These are phyloP conservation scores for Phytophthora nicotianae DNA, from an alignment of 352 stramenopile genomes.

Conservation along the genomic window DNA sequence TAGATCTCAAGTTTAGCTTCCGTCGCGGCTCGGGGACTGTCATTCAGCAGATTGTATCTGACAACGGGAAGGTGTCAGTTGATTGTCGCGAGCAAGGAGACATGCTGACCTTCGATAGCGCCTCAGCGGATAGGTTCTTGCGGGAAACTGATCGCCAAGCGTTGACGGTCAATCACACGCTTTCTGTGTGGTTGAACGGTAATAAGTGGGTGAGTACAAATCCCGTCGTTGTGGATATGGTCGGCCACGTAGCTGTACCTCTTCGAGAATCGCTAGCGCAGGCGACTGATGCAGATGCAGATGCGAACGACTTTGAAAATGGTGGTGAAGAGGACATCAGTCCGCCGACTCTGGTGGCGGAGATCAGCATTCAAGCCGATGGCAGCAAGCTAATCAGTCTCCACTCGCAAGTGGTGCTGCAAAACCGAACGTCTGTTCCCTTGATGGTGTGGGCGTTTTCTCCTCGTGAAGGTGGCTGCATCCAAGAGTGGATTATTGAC, in stretches of 20 bases:
- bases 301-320: constrained; percentile 40
- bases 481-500: constrained; percentile 86
- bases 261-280: constrained; percentile 54
- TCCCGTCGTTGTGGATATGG: constrained; percentile 87
- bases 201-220: constrained; percentile 89
- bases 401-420: constrained; percentile 86
- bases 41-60: constrained; percentile 75
- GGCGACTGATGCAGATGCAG: constrained; percentile 23
- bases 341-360: constrained; percentile 78
- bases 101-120: constrained; percentile 89
- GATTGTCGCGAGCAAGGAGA: constrained; percentile 87
- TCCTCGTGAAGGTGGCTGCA: constrained; percentile 73
- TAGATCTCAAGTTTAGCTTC: constrained; percentile 88
- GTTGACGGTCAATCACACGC: constrained; percentile 85
- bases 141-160: constrained; percentile 72
- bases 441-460: constrained; percentile 91
- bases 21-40: constrained; percentile 76
- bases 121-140: constrained; percentile 76
- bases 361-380: constrained; percentile 88
- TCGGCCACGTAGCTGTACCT: constrained; percentile 84
- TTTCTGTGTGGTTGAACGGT: constrained; percentile 88
- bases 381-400: constrained; percentile 89
- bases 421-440: constrained; percentile 87
- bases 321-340: constrained; percentile 58
- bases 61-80: constrained; percentile 77